Base-by-base conservation (phyloP, 1,284 basidiomycete species). In the Ceratobasidium sp. region DNA sequence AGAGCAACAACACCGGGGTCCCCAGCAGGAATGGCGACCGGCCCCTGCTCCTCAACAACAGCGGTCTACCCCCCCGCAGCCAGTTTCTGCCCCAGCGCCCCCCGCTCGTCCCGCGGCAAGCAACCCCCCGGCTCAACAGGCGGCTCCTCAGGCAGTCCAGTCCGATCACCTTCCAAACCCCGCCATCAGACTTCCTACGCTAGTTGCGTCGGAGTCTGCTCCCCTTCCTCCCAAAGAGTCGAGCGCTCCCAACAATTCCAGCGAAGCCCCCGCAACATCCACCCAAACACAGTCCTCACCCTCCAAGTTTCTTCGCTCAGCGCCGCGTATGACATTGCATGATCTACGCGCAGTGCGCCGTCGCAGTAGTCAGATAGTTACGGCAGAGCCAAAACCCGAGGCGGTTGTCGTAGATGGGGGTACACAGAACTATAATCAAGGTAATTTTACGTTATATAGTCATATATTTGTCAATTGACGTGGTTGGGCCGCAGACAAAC, bases 331-430 rank as follows among this genome's bases (percentile, higher is more conserved):
- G 43, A 24, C 66, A n/a, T 54, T 71, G 9, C 37, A 43, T 1
- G 66, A 71, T 48, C 41, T 71, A 31, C 53, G 54, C 14, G 22
- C 66, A 22, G 39, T 43, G 13, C 66, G 66, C 34, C n/a, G 54
- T 41, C 66, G 29, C 34, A 71, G 66, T 22, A 27, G 37, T 48
- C 54, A 39, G 27, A 31, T 58, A 14, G 7, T 14, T n/a, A 14
- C 39, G 51, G 54, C 27, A 46, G 13, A 31, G 34, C 16, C 16
- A 1, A 41, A 48, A 39, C 41, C 37, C 13, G n/a, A 34, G 24
- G 7, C 53, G 19, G 53, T 27, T 27, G 16, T 27, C 16, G 37
- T 46, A 34, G 37, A 13, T 2, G 37, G 19, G 8, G 19, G 34
- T 31, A 29, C 41, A 16, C 22, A 34, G 7, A 24, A n/a, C 24